Percentiles rank a stretch among this genome's conserved stretches.
Conservation (phyloP, 768 basidiomycete species). For the Hypholoma sublateritium region DNA sequence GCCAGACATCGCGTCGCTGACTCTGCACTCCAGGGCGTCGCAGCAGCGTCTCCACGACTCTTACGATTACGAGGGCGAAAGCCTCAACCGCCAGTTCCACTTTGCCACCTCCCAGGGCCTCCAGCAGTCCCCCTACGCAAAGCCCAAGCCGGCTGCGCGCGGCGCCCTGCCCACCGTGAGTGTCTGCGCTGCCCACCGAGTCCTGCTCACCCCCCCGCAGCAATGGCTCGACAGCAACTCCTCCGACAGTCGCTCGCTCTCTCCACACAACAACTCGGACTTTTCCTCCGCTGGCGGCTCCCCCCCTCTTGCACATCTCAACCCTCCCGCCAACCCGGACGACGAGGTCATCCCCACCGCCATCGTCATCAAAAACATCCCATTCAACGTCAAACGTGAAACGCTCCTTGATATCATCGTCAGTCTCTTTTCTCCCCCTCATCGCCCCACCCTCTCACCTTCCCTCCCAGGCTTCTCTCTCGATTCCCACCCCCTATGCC, state of each 20-base stretch:
- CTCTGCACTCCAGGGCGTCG: constrained; percentile 57
- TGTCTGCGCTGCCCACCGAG: constrained; percentile 26
- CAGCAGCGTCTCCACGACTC: constrained; percentile 83
- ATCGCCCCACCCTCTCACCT: constrained; percentile 14
- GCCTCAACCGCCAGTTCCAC: constrained; percentile 61
- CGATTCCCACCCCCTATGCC: constrained; percentile 96
- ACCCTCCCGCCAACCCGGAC: constrained; percentile 49
- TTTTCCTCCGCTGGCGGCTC: constrained; percentile 87
- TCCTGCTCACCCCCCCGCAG: constrained; percentile 38
- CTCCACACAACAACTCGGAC: constrained; percentile 85
- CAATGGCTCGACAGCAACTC: constrained; percentile 82
- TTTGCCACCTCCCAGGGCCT: constrained; percentile 62
- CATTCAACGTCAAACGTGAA: constrained; percentile 97
- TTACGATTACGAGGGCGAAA: constrained; percentile 79
- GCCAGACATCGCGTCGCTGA: constrained; percentile 77
- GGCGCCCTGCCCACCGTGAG: constrained; percentile 74
- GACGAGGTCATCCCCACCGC: constrained; percentile 98
- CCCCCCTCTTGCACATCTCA: constrained; percentile 57
- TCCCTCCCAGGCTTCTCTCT: constrained; percentile 69
- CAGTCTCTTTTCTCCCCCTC: constrained; percentile 34
- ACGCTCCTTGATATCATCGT: constrained; percentile 96
- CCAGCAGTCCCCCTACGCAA: constrained; percentile 63
- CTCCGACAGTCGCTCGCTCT: constrained; percentile 77
- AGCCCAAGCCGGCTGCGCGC: constrained; percentile 65
- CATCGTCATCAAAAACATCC: constrained; percentile 99